Conservation (phyloP, 2,329 filamentous ascomycete species). For the Ophiostoma triangulosporum region DNA sequence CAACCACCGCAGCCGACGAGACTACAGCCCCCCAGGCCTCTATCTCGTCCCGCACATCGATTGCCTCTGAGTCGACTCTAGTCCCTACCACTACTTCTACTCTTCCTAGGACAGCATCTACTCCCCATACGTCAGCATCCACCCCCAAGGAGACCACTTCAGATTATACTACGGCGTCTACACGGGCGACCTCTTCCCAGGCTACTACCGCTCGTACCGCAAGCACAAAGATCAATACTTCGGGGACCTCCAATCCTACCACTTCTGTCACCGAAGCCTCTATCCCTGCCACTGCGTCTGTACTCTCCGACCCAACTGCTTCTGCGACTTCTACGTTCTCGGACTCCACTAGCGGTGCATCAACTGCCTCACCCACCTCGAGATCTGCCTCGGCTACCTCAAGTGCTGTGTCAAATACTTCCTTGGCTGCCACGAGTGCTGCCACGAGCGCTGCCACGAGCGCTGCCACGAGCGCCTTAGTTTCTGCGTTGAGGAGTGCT, state of each 20-base stretch:
- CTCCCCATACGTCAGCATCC: background rate
- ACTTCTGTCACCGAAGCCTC: background rate
- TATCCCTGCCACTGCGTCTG: background rate
- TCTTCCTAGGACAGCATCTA: background rate
- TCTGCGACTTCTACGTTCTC: background rate
- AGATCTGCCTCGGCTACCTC: background rate
- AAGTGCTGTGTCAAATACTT: background rate
- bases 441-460: background rate
- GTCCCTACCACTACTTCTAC: too few relatives aligned
- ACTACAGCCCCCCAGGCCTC: background rate
- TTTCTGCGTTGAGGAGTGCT: too few relatives aligned
- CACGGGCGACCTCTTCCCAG: background rate
- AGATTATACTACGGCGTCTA: too few relatives aligned
- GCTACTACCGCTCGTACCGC: background rate
- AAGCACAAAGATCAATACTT: background rate
- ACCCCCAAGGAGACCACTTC: too few relatives aligned
- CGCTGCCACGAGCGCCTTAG: background rate
- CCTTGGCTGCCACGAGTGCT: background rate
- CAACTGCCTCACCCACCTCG: too few relatives aligned
- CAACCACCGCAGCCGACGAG: too few relatives aligned
- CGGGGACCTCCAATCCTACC: background rate
- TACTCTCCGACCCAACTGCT: background rate
- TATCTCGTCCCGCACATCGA: background rate
- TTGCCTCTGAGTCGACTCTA: background rate
- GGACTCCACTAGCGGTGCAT: too few relatives aligned